phyloP scores from a whole-genome alignment of 2,329 filamentous ascomycete species.

The Paraphoma chrysanthemicola region DNA sequence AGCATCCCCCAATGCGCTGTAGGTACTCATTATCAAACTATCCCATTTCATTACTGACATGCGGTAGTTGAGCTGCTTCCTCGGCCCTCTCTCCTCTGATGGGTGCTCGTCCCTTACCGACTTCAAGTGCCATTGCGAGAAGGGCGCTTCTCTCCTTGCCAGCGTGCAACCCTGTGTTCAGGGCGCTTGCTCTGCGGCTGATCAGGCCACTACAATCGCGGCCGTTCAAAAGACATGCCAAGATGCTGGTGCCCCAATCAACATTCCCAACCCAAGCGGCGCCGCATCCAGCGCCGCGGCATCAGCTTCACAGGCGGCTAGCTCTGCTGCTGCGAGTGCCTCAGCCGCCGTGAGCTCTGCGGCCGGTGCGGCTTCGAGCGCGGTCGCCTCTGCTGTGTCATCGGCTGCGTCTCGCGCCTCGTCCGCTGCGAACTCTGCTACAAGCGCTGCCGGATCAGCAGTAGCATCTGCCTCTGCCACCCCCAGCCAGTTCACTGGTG shows the following conservation, averaged over 20 bases:
- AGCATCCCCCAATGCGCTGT: slow-evolving; percentile 57
- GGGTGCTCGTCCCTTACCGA: slow-evolving; percentile 56
- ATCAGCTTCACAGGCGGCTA: slow-evolving; percentile 1
- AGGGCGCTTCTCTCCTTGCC: slow-evolving; percentile 50
- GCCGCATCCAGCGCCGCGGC: slow-evolving; percentile 2
- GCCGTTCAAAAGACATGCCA: slow-evolving; percentile 43
- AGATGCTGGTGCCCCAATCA: slow-evolving; percentile 38
- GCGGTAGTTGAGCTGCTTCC: slow-evolving; percentile 56
- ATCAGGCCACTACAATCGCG: slow-evolving; percentile 43
- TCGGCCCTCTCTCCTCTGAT: slow-evolving; percentile 49
- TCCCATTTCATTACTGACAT: slow-evolving; percentile 20
- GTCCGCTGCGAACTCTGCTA: slow-evolving; percentile 11
- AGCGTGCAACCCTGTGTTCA: slow-evolving; percentile 57
- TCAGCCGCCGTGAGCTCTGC: slow-evolving; percentile 8
- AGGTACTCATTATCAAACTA: slow-evolving; percentile 23
- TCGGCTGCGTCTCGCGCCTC: slow-evolving; percentile 13
- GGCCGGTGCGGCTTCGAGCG: too few relatives aligned
- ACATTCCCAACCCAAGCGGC: slow-evolving; percentile 22
- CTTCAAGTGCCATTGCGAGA: slow-evolving; percentile 55
- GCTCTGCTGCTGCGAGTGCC: slow-evolving; percentile 11
- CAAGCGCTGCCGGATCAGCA: slow-evolving; percentile 4
- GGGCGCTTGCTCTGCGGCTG: slow-evolving; percentile 47
- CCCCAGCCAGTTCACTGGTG: slow-evolving; percentile 42
- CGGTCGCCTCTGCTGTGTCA: slow-evolving; percentile 1
- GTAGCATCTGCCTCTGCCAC: slow-evolving; percentile 13